Conservation (phyloP, 495 filamentous ascomycete species). For the Patellaria atrata region DNA sequence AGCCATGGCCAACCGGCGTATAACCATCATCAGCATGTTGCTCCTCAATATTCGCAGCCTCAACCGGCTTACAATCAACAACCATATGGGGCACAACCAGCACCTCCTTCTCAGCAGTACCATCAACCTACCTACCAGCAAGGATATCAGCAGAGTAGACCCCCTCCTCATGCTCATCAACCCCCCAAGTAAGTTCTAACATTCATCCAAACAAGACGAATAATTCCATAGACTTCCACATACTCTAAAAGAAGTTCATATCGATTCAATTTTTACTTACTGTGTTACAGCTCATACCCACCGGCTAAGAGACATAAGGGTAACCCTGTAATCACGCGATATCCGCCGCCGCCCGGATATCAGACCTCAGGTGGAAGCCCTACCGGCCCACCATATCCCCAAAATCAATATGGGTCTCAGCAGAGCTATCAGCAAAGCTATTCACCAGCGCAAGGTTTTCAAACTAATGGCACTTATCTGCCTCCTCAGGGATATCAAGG, state of each 20-base stretch:
- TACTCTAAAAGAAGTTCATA: not conserved
- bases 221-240: too few relatives aligned
- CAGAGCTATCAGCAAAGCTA: slow-evolving; percentile 13
- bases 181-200: slow-evolving; percentile 20
- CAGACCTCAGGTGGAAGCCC: slow-evolving; percentile 17
- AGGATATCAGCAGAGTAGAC: slow-evolving; percentile 12
- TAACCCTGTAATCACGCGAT: slow-evolving; percentile 29
- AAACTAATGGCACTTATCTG: slow-evolving; percentile 7
- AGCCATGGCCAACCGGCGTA: too few relatives aligned
- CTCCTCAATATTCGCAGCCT: slow-evolving; percentile 7
- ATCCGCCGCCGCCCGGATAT: slow-evolving; percentile 29
- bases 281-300: slow-evolving; percentile 1
- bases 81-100: slow-evolving; percentile 11
- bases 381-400: slow-evolving; percentile 4
- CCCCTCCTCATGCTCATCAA: slow-evolving; percentile 12
- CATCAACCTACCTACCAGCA: slow-evolving; percentile 7
- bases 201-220: too few relatives aligned
- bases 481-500: slow-evolving; percentile 4
- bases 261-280: not conserved
- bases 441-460: slow-evolving; percentile 6
- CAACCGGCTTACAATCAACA: slow-evolving; percentile 6
- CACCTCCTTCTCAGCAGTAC: slow-evolving; percentile 7
- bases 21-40: slow-evolving; percentile 8
- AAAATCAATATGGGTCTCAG: slow-evolving; percentile 12
- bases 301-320: slow-evolving; percentile 24